Conservation (phyloP, 305 asterid species). For the Withania somnifera region DNA sequence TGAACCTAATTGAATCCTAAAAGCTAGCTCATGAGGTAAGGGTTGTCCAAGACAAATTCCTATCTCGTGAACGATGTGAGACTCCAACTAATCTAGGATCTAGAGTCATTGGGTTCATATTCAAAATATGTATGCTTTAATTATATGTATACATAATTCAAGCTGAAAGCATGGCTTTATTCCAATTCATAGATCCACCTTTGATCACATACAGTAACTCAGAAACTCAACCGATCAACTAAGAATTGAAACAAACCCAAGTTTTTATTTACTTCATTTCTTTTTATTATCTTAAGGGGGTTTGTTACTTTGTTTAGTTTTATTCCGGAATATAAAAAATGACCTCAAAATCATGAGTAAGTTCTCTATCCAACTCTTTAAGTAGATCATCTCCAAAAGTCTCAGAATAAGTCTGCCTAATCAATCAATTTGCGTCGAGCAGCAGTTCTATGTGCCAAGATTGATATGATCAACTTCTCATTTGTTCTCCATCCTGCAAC, state of each 20-base stretch:
- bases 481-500: slow-evolving; percentile 95
- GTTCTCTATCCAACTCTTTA: slow-evolving; percentile 75
- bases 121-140: too few relatives aligned
- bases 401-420: slow-evolving; percentile 54
- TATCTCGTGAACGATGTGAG: too few relatives aligned
- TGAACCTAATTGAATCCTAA: too few relatives aligned
- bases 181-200: background rate
- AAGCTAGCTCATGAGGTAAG: too few relatives aligned
- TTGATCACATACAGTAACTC: background rate
- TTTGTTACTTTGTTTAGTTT: background rate
- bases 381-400: slow-evolving; percentile 88
- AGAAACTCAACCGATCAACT: background rate
- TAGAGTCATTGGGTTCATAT: background rate
- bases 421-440: slow-evolving; percentile 58
- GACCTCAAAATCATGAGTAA: slow-evolving; percentile 82
- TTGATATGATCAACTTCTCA: slow-evolving; percentile 80
- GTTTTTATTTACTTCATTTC: background rate
- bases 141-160: too few relatives aligned
- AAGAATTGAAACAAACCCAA: too few relatives aligned
- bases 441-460: slow-evolving; percentile 79
- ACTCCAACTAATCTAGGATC: too few relatives aligned
- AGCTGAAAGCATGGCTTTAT: background rate
- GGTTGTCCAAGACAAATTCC: too few relatives aligned
- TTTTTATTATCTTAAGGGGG: background rate
- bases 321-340: background rate